phyloP scores from a whole-genome alignment of 2,329 filamentous ascomycete species.

The Sarocladiaceae sp. region DNA sequence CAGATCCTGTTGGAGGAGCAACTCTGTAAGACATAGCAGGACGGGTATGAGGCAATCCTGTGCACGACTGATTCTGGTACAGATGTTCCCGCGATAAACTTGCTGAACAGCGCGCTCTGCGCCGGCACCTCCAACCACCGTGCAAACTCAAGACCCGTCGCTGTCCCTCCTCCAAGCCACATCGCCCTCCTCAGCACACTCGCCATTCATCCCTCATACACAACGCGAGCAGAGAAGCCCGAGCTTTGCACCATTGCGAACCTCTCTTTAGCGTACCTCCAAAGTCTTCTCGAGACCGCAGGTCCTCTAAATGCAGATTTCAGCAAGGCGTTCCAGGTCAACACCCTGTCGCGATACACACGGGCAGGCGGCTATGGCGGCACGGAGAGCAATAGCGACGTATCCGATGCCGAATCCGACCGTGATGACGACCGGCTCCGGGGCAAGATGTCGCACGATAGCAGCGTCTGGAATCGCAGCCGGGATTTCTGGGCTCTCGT shows the following conservation, averaged over 20 bases:
- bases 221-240: constrained; percentile 59
- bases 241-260: constrained; percentile 59
- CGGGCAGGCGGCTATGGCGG: constrained; percentile 26
- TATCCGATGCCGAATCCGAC: constrained; percentile 34
- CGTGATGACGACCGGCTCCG: constrained; percentile 47
- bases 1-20: constrained; percentile 71
- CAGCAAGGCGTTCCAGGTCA: constrained; percentile 66
- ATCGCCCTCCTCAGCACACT: constrained; percentile 74
- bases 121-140: constrained; percentile 30
- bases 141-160: constrained; percentile 38
- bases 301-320: constrained; percentile 68
- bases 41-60: too few species aligned
- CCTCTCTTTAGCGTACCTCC: constrained; percentile 64
- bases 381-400: constrained; percentile 35
- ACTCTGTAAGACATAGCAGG: constrained; percentile 45
- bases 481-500: constrained; percentile 85
- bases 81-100: constrained; percentile 45
- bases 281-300: constrained; percentile 55
- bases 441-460: constrained; percentile 53
- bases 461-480: constrained; percentile 67
- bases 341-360: constrained; percentile 16
- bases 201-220: constrained; percentile 73
- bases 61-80: too few species aligned
- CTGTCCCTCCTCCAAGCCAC: constrained; percentile 64
- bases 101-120: constrained; percentile 58